Base-by-base conservation (phyloP, 768 basidiomycete species). In the Amanita subjunquillea region DNA sequence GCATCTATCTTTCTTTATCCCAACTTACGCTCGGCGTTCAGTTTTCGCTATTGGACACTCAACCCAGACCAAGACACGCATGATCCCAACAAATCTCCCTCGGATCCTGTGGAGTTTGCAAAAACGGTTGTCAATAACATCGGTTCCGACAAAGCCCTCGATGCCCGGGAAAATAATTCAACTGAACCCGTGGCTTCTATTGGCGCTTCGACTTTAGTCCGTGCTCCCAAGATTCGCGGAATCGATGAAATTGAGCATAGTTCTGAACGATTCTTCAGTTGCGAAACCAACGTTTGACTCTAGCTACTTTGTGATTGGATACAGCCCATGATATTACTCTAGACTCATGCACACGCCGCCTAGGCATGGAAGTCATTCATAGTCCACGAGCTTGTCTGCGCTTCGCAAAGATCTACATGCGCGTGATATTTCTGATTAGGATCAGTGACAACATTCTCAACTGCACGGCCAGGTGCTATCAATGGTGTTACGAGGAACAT, bases 31-130 rank as follows among this genome's bases (percentile, higher is more conserved):
- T 27, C 38, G 54, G 46, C 50, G 38, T 45, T 51, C 60, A 77
- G 78, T 54, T 71, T 67, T 57, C 61, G 66, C n/a, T 79, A 79
- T 60, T 77, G 74, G 76, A 70, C 64, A 13, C 71, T 85, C 55
- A 79, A 79, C 58, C 67, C 70, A 13, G 57, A 67, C 56, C 70
- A 70, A 59, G 68, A 63, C 55, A 69, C 73, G 4, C 67, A 63
- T 23, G 71, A 79, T 49, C 61, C 64, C 25, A 59, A 61, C 6
- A 61, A 70, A 56, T 77, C 75, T 36, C 77, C 75, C 3, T 55
- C 56, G 7, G 71, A 72, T 57, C 74, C 73, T 0, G 47, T 67
- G 3, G 51, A 52, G 10, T 54, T 55, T 10, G 59, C 61, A 12
- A 60, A 60, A 39, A 54, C 60, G 6, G 54, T 56, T 9, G 56